Percentiles rank a stretch among this genome's conserved stretches.
Conservation (phyloP, 2,329 filamentous ascomycete species). For the Paecilomyces dactylethromorphus region DNA sequence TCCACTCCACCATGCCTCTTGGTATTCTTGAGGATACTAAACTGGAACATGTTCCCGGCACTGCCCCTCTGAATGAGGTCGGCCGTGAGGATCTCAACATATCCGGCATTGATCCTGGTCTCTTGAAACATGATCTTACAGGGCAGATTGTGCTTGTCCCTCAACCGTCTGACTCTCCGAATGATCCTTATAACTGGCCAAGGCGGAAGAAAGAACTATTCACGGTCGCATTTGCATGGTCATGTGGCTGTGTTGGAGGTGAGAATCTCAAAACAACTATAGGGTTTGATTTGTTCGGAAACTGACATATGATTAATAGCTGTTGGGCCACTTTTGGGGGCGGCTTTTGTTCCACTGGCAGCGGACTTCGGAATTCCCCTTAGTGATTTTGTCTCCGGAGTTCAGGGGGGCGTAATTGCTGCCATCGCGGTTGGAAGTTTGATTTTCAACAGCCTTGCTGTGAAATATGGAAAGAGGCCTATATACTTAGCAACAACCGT, state of each 20-base stretch:
- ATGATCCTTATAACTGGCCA: constrained; percentile 20
- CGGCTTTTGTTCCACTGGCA: constrained; percentile 30
- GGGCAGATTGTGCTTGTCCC: constrained; percentile 19
- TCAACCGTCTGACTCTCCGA: constrained; percentile 17
- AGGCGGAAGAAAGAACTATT: constrained; percentile 28
- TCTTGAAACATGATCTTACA: constrained; percentile 28
- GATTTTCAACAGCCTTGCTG: constrained; percentile 29
- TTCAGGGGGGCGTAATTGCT: constrained; percentile 30
- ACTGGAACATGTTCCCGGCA: constrained; percentile 25
- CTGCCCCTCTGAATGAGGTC: constrained; percentile 19
- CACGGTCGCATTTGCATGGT: constrained; percentile 33
- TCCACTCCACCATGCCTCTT: constrained; percentile 18
- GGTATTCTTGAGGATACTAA: constrained; percentile 22
- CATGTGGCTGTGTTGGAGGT: constrained; percentile 38
- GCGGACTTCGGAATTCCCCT: constrained; percentile 24
- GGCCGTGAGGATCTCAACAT: constrained; percentile 8
- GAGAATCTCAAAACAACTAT: constrained; percentile 3
- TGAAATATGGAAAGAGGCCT: constrained; percentile 33
- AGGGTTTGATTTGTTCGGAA: neutral
- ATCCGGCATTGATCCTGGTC: constrained; percentile 15
- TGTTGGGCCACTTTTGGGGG: constrained; percentile 32
- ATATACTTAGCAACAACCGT: constrained; percentile 29
- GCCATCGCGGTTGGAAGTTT: constrained; percentile 30
- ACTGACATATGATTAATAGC: constrained; percentile 13
- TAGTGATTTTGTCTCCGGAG: constrained; percentile 26